Percentiles rank a stretch among this genome's conserved stretches.
These are phyloP conservation scores for Boletus tylopilopsis DNA, from an alignment of 768 basidiomycete genomes.

Conservation along the genomic window DNA sequence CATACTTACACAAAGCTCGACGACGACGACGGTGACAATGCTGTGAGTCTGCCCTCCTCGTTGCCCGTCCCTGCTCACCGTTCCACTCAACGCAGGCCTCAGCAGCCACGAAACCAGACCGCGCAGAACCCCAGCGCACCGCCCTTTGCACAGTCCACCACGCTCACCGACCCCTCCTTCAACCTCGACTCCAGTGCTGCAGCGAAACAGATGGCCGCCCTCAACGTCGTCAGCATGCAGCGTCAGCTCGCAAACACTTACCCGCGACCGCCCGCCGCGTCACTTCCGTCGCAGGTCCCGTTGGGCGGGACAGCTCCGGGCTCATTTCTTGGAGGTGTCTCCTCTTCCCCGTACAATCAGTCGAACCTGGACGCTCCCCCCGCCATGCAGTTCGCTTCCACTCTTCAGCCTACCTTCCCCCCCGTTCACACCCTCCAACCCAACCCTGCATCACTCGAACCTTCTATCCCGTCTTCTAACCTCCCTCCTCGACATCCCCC, in stretches of 20 bases:
- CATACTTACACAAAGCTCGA: slow-evolving; percentile 10
- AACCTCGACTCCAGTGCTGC: slow-evolving; percentile 61
- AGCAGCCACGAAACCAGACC: slow-evolving; percentile 30
- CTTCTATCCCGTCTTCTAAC: slow-evolving; percentile 39
- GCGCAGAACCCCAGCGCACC: slow-evolving; percentile 13
- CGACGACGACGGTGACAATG: slow-evolving; percentile 26
- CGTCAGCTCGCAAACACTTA: slow-evolving; percentile 54
- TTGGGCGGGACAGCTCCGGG: slow-evolving; percentile 63
- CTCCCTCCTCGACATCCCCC: slow-evolving; percentile 36
- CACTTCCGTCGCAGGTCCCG: slow-evolving; percentile 30
- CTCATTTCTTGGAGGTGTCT: slow-evolving; percentile 61
- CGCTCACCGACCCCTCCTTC: slow-evolving; percentile 39
- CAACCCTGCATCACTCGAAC: slow-evolving; percentile 42
- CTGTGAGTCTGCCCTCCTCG: slow-evolving; percentile 25
- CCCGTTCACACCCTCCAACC: slow-evolving; percentile 33
- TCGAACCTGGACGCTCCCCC: slow-evolving; percentile 32
- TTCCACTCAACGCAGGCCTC: slow-evolving; percentile 35
- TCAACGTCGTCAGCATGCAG: slow-evolving; percentile 52
- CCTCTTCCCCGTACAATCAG: slow-evolving; percentile 33
- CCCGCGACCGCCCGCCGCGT: slow-evolving; percentile 41
- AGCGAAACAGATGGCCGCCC: slow-evolving; percentile 80
- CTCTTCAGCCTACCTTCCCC: slow-evolving; percentile 44
- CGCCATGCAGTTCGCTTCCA: slow-evolving; percentile 41
- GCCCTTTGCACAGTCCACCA: slow-evolving; percentile 20
- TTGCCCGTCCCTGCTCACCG: not conserved